These are phyloP conservation scores for Pyricularia pennisetigena DNA, from an alignment of 2,329 filamentous ascomycete genomes.

Conservation along the genomic window DNA sequence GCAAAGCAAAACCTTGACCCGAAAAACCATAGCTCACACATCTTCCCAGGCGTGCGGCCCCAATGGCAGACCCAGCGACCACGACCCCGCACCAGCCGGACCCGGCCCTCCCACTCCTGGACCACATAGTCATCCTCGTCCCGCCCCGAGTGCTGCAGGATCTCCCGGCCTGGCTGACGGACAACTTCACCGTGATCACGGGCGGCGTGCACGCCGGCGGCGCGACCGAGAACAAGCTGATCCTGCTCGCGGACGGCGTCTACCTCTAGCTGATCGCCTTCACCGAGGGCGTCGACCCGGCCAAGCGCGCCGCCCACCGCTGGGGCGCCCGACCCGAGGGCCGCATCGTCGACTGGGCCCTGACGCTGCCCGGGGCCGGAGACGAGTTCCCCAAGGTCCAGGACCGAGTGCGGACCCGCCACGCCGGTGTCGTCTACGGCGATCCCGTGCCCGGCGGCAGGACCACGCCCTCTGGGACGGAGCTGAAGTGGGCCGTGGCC, in stretches of 20 bases:
- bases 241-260: constrained; percentile 51
- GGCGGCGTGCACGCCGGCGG: constrained; percentile 54
- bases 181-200: constrained; percentile 45
- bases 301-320: constrained; percentile 36
- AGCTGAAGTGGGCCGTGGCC: constrained; percentile 50
- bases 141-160: constrained; percentile 35
- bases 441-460: constrained; percentile 42
- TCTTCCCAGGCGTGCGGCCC: not conserved
- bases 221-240: constrained; percentile 50
- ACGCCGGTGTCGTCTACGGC: constrained; percentile 30
- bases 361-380: constrained; percentile 28
- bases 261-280: constrained; percentile 62
- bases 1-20: too few relatives aligned
- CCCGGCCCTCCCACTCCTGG: constrained; percentile 27
- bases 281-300: constrained; percentile 29
- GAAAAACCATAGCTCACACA: too few relatives aligned
- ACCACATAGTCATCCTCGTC: constrained; percentile 57
- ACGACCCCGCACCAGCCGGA: not conserved
- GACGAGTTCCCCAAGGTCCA: constrained; percentile 27
- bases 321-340: constrained; percentile 46
- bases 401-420: constrained; percentile 20
- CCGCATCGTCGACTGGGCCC: constrained; percentile 49
- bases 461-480: constrained; percentile 40
- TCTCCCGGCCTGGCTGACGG: constrained; percentile 38
- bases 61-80: not conserved